Evolutionary conservation across 331 rosid genomes (phyloP).

Genomic region (Malus hybrid): DNA sequence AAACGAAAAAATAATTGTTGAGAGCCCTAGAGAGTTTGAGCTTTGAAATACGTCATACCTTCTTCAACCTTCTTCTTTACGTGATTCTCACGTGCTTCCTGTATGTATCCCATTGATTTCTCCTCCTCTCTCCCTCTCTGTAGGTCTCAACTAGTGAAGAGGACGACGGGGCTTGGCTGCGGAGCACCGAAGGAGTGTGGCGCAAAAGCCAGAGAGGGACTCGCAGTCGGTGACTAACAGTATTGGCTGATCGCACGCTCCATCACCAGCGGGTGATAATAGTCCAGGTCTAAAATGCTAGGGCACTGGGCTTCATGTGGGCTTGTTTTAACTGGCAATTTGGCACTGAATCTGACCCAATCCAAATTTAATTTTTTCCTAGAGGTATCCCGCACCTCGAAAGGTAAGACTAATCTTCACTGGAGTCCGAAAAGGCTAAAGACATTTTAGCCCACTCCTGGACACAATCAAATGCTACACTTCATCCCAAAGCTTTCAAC

Average conservation of each 20-base stretch:
- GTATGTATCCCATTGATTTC: conserved; percentile 54
- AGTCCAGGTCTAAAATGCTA: neutral
- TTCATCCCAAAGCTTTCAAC: too few species aligned
- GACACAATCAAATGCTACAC: too few species aligned
- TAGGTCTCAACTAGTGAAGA: neutral
- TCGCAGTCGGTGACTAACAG: neutral
- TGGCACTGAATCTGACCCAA: neutral
- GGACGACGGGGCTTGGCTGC: neutral
- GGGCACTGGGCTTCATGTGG: neutral
- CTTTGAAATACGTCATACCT: conserved; percentile 23
- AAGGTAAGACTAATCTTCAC: too few species aligned
- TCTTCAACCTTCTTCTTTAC: conserved; percentile 97
- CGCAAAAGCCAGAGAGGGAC: neutral
- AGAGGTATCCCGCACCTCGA: neutral
- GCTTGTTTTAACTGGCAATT: neutral
- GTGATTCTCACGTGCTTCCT: conserved; percentile 85
- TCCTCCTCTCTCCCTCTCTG: neutral
- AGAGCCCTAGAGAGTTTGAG: neutral
- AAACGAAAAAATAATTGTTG: neutral
- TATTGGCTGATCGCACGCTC: neutral
- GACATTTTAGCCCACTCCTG: too few species aligned
- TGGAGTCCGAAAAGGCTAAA: too few species aligned
- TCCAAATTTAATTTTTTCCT: neutral
- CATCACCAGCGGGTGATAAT: neutral
- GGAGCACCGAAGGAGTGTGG: neutral